Percentiles rank a stretch among this genome's conserved stretches.
Conservation (phyloP, 2,329 filamentous ascomycete species). For the Penicillium sp. region DNA sequence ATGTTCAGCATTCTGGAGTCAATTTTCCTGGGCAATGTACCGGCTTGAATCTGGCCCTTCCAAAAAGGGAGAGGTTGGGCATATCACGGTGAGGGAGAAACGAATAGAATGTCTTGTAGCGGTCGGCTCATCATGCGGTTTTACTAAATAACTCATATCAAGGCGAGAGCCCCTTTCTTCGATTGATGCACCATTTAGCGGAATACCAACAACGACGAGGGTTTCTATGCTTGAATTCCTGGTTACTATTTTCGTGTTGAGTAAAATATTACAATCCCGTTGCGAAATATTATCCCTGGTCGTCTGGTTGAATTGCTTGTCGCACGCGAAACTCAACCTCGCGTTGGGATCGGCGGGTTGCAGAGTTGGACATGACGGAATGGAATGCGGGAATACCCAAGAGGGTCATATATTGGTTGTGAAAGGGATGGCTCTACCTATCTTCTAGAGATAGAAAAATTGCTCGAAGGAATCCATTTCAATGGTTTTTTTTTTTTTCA, state of each 20-base stretch:
- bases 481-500: too few species aligned
- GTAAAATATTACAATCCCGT: too few species aligned
- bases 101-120: not conserved
- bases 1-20: not conserved
- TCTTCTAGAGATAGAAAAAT: too few species aligned
- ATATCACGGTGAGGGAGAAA: not conserved
- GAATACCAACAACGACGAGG: too few species aligned
- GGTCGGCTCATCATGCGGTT: too few species aligned
- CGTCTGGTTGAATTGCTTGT: too few species aligned
- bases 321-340: not conserved
- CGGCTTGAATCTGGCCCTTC: not conserved
- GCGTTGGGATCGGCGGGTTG: not conserved
- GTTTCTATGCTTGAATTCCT: too few species aligned
- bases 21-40: not conserved
- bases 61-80: not conserved
- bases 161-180: not conserved
- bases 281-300: too few species aligned
- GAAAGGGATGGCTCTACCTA: not conserved
- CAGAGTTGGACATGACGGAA: not conserved
- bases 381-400: conserved; percentile 14
- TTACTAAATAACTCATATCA: not conserved
- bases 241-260: too few species aligned
- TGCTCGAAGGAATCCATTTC: too few species aligned
- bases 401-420: too few species aligned
- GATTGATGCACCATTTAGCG: too few species aligned